A percentile compares a stretch with the other conserved stretches of the same genome.
These are phyloP conservation scores for Candida pini DNA, from an alignment of 805 yeast genomes.

Conservation along the genomic window DNA sequence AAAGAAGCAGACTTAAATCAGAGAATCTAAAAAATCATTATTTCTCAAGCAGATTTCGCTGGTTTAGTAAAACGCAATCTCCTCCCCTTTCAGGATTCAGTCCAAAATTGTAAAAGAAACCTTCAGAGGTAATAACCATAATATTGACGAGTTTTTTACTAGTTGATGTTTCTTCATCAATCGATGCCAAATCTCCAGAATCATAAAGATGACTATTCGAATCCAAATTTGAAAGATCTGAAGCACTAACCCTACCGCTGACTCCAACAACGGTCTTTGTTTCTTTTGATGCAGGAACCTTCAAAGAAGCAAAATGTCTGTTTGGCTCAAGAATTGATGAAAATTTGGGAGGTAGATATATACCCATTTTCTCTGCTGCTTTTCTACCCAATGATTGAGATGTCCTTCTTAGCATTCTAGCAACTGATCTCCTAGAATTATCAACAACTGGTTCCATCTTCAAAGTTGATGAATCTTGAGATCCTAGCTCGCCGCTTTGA, in stretches of 20 bases:
- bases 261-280: slow-evolving; percentile 46
- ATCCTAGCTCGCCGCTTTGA: slow-evolving; percentile 21
- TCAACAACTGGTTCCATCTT: slow-evolving; percentile 63
- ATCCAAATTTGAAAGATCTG: not conserved
- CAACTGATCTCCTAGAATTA: slow-evolving; percentile 64
- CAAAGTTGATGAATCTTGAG: slow-evolving; percentile 4
- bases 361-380: slow-evolving; percentile 86
- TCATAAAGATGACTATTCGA: not conserved
- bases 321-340: slow-evolving; percentile 86
- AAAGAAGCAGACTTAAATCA: too few species aligned
- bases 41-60: slow-evolving; percentile 25
- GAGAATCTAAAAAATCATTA: too few species aligned
- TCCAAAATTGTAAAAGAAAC: slow-evolving; percentile 77
- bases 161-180: slow-evolving; percentile 8
- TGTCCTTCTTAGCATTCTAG: slow-evolving; percentile 67
- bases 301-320: slow-evolving; percentile 82
- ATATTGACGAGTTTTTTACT: slow-evolving; percentile 41
- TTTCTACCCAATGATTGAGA: slow-evolving; percentile 72
- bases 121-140: slow-evolving; percentile 82
- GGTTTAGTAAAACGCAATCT: slow-evolving; percentile 78
- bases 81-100: slow-evolving; percentile 90
- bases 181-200: slow-evolving; percentile 3
- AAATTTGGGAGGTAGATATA: slow-evolving; percentile 78
- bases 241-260: slow-evolving; percentile 25
- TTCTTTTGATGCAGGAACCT: slow-evolving; percentile 39